Percentiles rank a stretch among this genome's conserved stretches.
Evolutionary conservation across 345 rosid genomes (phyloP).

Genomic region (Brassica carinata): DNA sequence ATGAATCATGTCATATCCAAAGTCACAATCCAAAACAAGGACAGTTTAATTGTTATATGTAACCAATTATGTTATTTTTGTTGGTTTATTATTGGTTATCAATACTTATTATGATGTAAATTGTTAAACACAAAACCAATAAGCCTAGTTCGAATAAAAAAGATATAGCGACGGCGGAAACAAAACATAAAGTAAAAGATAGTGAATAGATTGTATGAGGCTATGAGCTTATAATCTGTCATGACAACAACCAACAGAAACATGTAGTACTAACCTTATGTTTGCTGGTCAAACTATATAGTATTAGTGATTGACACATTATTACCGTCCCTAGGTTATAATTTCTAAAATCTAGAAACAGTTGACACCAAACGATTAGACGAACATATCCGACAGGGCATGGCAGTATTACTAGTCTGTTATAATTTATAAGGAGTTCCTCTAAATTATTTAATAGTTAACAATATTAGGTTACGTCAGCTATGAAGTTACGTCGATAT

Average conservation of each 20-base stretch:
- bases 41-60: not conserved
- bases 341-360: conserved; percentile 2
- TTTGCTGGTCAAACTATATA: not conserved
- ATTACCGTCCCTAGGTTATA: not conserved
- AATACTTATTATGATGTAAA: not conserved
- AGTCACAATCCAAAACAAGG: conserved; percentile 6
- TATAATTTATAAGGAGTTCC: not conserved
- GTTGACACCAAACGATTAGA: not conserved
- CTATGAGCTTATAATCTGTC: conserved; percentile 11
- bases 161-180: conserved; percentile 22
- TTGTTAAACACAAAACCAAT: not conserved
- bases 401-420: not conserved
- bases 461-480: not conserved
- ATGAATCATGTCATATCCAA: conserved; percentile 11
- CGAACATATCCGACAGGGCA: not conserved
- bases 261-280: conserved; percentile 6
- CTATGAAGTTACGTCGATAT: not conserved
- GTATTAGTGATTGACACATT: conserved; percentile 8
- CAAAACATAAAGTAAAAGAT: conserved; percentile 18
- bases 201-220: conserved; percentile 10
- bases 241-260: conserved; percentile 29
- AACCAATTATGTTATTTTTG: not conserved
- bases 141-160: not conserved
- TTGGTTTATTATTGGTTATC: not conserved
- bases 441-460: not conserved